Evolutionary conservation across 2,329 filamentous ascomycete species (phyloP), one percentile per base, ranked within the genome.

Genomic region (Malbranchea cinnamomea): DNA sequence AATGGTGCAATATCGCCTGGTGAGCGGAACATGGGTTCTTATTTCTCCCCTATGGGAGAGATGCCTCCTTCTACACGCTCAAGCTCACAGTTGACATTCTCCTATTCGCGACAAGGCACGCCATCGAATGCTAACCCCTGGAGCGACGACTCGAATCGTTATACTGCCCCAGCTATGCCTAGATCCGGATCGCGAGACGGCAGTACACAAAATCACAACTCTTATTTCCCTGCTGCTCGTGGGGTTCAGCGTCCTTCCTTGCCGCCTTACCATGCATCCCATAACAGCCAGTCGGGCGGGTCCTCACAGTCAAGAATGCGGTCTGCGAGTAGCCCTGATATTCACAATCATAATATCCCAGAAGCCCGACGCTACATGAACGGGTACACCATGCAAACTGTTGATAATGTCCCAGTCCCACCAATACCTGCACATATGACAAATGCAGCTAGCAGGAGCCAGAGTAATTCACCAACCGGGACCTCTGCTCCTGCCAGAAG

Each of bases 261-360:
- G 42, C 80, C 79, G 24, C 77, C 71, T 11, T 76, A 82, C 67
- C 63, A 74, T 41, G 59, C 49, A 23, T 38, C 47, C 15, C 57
- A 61, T 36, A 54, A 63, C 39, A 54, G 68, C 44, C 58, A 72
- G 42, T 60, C 65, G 44, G 61, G 49, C 60, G 50, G 55, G 34
- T 53, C 45, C 36, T 53, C 75, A 39, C 75, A 82, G 49, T 74
- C 78, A 47, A 70, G 84, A 41, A 77, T 81, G 57, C 72, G 89
- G 40, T 93, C 85, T 21, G 91, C 91, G 47, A 95, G 87, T 58
- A 94, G 85, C 39, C 87, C 89, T 5, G 85, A 95, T 51, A 93
- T 93, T 43, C 82, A 91, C 41, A 75, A 40, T 31, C 69, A 74
- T 31, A 66, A 68, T 39, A 66, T 66, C 28, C 62, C 65, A 19